Base-by-base conservation (phyloP, 2,329 filamentous ascomycete genomes). In the Geoglossum cookeanum region DNA sequence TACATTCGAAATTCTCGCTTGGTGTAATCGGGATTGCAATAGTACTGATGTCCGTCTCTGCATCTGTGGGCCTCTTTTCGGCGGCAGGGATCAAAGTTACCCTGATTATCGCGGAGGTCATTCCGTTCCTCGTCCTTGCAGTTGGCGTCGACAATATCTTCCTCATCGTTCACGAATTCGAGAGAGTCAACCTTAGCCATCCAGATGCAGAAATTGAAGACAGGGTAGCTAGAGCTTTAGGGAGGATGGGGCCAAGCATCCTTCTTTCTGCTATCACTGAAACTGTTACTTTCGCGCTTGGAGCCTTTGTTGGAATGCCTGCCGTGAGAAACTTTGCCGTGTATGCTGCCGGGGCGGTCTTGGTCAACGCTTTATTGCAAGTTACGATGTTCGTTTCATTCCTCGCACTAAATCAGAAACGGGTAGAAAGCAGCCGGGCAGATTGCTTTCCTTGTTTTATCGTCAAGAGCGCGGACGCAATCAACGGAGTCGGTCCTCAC, bases 101-200 rank as follows among this genome's bases (percentile, higher is more conserved):
- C 0, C 75, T 98, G 62, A 98, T 98, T 65, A 98, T 98, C 60
- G 91, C 94, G 3, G 92, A 98, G 67, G 92, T 98, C 60, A 98
- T 98, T 62, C 92, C 92, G 0, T 98, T 98, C 70, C 83, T 98
- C 61, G 91, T 98, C 8, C 74, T 98, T 22, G 92, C 92, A 11
- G 90, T 98, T 32, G 92, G 92, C 51, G 94, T 98, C 2, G 92
- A 98, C 76, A 98, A 98, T 66, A 97, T 98, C 64, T 98, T 98
- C 72, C 74, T 98, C 58, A 95, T 98, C 59, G 92, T 98, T 0
- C 92, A 98, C 69, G 92, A 98, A 69, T 94, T 98, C 59, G 92
- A 98, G 67, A 80, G 92, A 33, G 86, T 96, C 67, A 98, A 98
- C 65, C 73, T 89, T 63, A 94, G 85, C 68, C 86, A 95, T 65